Evolutionary conservation across 768 basidiomycete species (phyloP).

Genomic region (Boletus edulis): DNA sequence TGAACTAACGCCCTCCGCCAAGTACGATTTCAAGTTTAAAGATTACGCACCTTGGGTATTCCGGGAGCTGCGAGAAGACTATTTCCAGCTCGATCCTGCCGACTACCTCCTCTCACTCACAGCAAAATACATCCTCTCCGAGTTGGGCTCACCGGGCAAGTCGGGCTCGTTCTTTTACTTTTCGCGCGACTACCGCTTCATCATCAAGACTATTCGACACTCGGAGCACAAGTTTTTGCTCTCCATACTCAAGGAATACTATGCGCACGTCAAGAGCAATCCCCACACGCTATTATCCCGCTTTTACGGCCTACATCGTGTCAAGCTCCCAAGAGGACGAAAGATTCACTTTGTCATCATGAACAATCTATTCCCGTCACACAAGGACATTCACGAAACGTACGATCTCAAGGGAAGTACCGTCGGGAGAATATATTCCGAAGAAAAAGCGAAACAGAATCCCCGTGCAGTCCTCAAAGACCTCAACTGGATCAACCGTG

Average conservation of each 20-base stretch:
- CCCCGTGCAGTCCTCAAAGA: conserved; percentile 93
- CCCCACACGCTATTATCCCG: conserved; percentile 92
- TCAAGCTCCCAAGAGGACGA: conserved; percentile 87
- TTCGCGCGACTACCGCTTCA: conserved; percentile 97
- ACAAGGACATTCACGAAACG: conserved; percentile 96
- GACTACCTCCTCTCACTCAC: conserved; percentile 97
- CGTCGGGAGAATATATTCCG: conserved; percentile 82
- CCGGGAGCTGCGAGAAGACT: conserved; percentile 89
- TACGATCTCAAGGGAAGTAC: conserved; percentile 97
- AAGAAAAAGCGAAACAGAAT: conserved; percentile 74
- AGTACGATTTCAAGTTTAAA: conserved; percentile 99
- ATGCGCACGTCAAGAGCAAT: conserved; percentile 82
- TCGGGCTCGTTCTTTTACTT: conserved; percentile 99
- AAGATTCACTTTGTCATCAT: conserved; percentile 99
- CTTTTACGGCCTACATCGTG: conserved; percentile 96
- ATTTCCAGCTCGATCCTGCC: conserved; percentile 94
- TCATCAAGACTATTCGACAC: conserved; percentile 98
- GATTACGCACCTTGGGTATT: conserved; percentile 99
- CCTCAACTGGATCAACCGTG: conserved; percentile 90
- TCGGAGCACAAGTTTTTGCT: conserved; percentile 93
- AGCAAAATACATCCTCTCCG: conserved; percentile 95
- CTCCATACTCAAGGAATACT: conserved; percentile 77
- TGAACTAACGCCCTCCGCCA: conserved; percentile 95
- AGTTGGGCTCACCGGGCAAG: conserved; percentile 97
- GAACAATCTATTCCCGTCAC: conserved; percentile 98